These are phyloP conservation scores for Fusarium chlamydosporum DNA, from an alignment of 2,329 filamentous ascomycete genomes.

Conservation along the genomic window DNA sequence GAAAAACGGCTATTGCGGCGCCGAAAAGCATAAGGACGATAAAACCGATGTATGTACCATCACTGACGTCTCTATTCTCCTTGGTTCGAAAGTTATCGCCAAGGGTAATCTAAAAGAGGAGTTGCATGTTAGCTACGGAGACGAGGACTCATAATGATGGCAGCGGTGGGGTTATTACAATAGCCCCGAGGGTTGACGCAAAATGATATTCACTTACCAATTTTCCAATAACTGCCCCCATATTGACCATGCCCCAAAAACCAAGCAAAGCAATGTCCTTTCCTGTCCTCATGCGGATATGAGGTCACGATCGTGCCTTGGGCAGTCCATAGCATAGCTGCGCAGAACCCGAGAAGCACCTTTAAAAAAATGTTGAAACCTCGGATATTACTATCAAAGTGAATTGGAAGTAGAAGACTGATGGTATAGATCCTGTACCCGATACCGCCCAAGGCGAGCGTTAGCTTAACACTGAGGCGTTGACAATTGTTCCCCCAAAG, in stretches of 20 bases:
- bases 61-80: slow-evolving; percentile 63
- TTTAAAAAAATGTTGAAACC: slow-evolving; percentile 74
- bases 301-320: slow-evolving; percentile 91
- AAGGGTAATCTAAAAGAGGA: slow-evolving; percentile 62
- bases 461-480: slow-evolving; percentile 77
- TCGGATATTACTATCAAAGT: slow-evolving; percentile 59
- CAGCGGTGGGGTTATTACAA: no score
- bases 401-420: slow-evolving; percentile 76
- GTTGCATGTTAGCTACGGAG: slow-evolving; percentile 56
- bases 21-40: slow-evolving; percentile 83
- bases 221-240: slow-evolving; percentile 90
- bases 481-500: slow-evolving; percentile 81
- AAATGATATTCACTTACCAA: no score
- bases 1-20: slow-evolving; percentile 75
- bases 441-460: slow-evolving; percentile 78
- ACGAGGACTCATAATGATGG: no score
- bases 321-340: slow-evolving; percentile 84
- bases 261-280: slow-evolving; percentile 88
- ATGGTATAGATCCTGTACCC: slow-evolving; percentile 80
- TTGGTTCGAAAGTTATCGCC: slow-evolving; percentile 40
- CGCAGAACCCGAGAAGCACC: slow-evolving; percentile 81
- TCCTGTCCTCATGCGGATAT: slow-evolving; percentile 83
- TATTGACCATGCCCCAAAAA: slow-evolving; percentile 96
- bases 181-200: no score
- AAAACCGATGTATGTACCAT: slow-evolving; percentile 89